These are phyloP conservation scores for Diplodia corticola DNA, from an alignment of 2,329 filamentous ascomycete species.

Conservation along the genomic window DNA sequence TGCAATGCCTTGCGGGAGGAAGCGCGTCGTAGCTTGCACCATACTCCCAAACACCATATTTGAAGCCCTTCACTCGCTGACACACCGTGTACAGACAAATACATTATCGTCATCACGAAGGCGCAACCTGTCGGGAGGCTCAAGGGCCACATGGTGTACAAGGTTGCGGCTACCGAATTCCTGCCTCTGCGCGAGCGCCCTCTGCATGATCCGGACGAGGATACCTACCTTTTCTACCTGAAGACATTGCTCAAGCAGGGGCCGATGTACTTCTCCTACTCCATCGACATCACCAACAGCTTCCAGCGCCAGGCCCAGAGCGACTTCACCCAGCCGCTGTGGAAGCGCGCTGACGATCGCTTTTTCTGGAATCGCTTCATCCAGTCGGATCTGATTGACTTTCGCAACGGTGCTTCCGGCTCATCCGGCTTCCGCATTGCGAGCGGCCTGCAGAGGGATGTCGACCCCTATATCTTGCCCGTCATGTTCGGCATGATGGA, in stretches of 20 bases:
- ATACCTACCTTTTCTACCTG: constrained; percentile 81
- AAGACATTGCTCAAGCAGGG: constrained; percentile 78
- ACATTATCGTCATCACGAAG: constrained; percentile 95
- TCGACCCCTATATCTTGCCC: constrained; percentile 90
- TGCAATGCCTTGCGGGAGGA: constrained; percentile 21
- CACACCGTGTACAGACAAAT: constrained; percentile 70
- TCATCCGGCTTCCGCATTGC: constrained; percentile 58
- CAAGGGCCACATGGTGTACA: constrained; percentile 96
- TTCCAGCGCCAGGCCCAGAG: constrained; percentile 89
- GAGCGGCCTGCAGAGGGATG: constrained; percentile 68
- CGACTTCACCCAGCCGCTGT: constrained; percentile 72
- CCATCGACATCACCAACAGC: constrained; percentile 91
- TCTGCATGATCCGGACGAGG: constrained; percentile 90
- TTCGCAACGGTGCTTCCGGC: constrained; percentile 62
- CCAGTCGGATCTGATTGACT: constrained; percentile 87
- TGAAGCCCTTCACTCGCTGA: neutral
- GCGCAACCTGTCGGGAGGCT: constrained; percentile 85
- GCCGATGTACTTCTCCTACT: constrained; percentile 98
- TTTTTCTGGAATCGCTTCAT: constrained; percentile 99
- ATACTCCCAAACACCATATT: neutral
- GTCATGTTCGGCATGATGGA: constrained; percentile 96
- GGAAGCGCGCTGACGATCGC: constrained; percentile 90
- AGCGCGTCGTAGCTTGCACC: neutral
- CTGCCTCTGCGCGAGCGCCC: constrained; percentile 89
- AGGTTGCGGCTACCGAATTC: constrained; percentile 86